A percentile compares a stretch with the other conserved stretches of the same genome.
phyloP scores from a whole-genome alignment of 2,329 filamentous ascomycete genomes.

The Mollisiaceae sp. region DNA sequence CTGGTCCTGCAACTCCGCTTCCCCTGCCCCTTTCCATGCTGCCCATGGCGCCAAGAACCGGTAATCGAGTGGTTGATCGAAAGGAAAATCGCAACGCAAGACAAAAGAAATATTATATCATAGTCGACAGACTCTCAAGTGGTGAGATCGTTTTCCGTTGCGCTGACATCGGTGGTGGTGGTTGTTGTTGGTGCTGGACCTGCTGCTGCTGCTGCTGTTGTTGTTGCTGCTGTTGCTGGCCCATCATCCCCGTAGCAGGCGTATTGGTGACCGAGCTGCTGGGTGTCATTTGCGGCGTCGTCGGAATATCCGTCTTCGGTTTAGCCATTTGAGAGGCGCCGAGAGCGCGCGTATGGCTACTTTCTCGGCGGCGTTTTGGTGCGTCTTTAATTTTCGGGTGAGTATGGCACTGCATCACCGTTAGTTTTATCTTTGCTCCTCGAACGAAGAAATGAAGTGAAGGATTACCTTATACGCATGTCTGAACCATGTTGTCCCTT shows the following conservation, averaged over 20 bases:
- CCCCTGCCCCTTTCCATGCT: constrained; percentile 6
- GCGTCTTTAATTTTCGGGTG: constrained; percentile 75
- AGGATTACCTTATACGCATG: constrained; percentile 80
- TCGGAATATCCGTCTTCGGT: constrained; percentile 52
- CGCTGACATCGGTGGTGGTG: not conserved
- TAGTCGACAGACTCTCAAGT: constrained; percentile 50
- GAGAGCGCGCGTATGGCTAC: constrained; percentile 51
- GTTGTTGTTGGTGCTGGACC: constrained; percentile 12
- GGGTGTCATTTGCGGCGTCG: constrained; percentile 53
- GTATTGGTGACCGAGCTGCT: constrained; percentile 45
- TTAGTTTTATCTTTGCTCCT: constrained; percentile 1
- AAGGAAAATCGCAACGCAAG: not conserved
- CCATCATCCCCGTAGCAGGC: constrained; percentile 38
- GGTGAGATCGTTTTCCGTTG: constrained; percentile 43
- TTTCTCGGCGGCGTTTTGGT: constrained; percentile 70
- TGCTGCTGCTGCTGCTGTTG: constrained; percentile 15
- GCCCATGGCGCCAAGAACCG: not conserved
- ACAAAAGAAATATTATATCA: constrained; percentile 47
- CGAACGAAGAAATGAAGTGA: not conserved
- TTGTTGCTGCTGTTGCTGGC: constrained; percentile 9
- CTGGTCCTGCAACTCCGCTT: constrained; percentile 1
- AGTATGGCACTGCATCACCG: constrained; percentile 61
- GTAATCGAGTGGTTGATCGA: not conserved
- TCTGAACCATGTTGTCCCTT: constrained; percentile 90
- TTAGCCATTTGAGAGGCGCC: constrained; percentile 51